phyloP scores from a whole-genome alignment of 768 basidiomycete genomes.

The Scleroderma citrinum region DNA sequence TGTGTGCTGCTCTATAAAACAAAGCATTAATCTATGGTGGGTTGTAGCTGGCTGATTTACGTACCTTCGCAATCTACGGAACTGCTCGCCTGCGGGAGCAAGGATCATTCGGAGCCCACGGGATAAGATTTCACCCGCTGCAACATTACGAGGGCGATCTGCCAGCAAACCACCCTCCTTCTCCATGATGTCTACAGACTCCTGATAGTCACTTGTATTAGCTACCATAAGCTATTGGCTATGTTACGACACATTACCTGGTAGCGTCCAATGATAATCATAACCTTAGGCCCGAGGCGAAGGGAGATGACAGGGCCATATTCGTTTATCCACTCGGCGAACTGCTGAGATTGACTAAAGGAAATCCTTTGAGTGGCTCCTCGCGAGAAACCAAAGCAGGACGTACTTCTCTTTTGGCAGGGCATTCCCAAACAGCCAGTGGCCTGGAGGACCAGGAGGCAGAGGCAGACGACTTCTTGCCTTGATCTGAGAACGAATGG shows the following conservation, averaged over 20 bases:
- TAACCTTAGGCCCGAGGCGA: constrained; percentile 37
- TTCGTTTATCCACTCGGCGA: constrained; percentile 53
- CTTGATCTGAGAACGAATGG: constrained; percentile 7
- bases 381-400: not conserved
- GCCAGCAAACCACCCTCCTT: constrained; percentile 53
- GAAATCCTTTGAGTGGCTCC: no score
- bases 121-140: constrained; percentile 54
- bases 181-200: constrained; percentile 63
- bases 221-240: not conserved
- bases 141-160: constrained; percentile 50
- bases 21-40: not conserved
- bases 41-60: not conserved
- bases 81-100: constrained; percentile 50
- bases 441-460: constrained; percentile 27
- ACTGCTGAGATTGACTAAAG: constrained; percentile 32
- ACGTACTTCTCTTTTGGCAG: constrained; percentile 24
- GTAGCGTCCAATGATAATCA: constrained; percentile 31
- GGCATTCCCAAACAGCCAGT: constrained; percentile 29
- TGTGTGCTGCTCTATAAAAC: constrained; percentile 44
- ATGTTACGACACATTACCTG: constrained; percentile 28
- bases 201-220: constrained; percentile 24
- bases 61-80: constrained; percentile 57
- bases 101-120: constrained; percentile 55
- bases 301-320: constrained; percentile 60
- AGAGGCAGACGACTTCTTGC: constrained; percentile 16